Percentiles rank a stretch among this genome's conserved stretches.
Evolutionary conservation across 2,329 filamentous ascomycete genomes (phyloP).

Genomic region (Lizonia empirigonia): DNA sequence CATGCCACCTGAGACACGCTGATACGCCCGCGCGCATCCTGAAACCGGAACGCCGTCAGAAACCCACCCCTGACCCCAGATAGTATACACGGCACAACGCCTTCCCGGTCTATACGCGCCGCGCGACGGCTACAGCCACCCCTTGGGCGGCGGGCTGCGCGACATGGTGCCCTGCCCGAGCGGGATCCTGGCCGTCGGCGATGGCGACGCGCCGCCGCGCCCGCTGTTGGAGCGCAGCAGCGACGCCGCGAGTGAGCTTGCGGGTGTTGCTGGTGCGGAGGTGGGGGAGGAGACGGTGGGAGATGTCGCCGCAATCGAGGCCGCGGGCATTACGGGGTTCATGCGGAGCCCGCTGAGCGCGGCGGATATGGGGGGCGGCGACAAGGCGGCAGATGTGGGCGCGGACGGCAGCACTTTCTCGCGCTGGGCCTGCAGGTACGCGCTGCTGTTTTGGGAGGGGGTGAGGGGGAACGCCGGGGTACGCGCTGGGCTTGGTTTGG

Average conservation of each 20-base stretch:
- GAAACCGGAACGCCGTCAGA: constrained; percentile 16
- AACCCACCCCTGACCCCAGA: not conserved
- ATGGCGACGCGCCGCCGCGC: constrained; percentile 23
- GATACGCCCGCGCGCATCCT: constrained; percentile 2
- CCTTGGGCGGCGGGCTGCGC: constrained; percentile 40
- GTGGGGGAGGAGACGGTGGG: constrained; percentile 20
- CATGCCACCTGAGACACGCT: no score
- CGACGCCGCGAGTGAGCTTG: not conserved
- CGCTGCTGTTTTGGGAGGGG: constrained; percentile 34
- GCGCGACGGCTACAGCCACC: constrained; percentile 28
- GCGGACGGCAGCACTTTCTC: constrained; percentile 44
- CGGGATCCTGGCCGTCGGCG: constrained; percentile 41
- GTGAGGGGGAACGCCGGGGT: constrained; percentile 36
- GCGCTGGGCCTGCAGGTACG: constrained; percentile 42
- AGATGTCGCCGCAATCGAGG: constrained; percentile 19
- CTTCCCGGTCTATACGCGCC: constrained; percentile 11
- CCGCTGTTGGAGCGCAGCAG: constrained; percentile 21
- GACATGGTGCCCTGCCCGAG: constrained; percentile 47
- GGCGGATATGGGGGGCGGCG: constrained; percentile 14
- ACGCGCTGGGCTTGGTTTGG: constrained; percentile 29
- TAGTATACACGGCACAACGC: constrained; percentile 9
- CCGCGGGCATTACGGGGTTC: constrained; percentile 42
- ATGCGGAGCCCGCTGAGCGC: constrained; percentile 41
- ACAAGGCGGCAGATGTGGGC: constrained; percentile 20
- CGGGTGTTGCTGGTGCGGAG: constrained; percentile 20